Evolutionary conservation across 345 rosid genomes (phyloP).

Genomic region (Brassica carinata): DNA sequence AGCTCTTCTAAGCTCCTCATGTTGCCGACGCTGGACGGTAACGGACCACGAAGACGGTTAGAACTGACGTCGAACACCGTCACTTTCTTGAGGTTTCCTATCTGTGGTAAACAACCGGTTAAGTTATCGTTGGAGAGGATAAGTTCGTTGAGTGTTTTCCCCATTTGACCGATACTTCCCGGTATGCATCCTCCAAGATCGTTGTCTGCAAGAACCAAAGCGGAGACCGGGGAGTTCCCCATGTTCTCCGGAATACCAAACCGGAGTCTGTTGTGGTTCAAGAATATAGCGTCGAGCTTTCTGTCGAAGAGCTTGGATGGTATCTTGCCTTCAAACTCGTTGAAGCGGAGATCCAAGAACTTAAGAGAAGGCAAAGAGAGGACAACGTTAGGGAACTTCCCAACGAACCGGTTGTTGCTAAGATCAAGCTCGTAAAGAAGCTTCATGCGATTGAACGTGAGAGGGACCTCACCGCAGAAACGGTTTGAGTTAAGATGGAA

Average conservation of each 20-base stretch:
- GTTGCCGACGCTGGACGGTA: conserved; percentile 54
- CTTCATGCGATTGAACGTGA: conserved; percentile 54
- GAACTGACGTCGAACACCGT: conserved; percentile 70
- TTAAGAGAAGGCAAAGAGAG: conserved; percentile 62
- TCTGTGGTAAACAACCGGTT: conserved; percentile 75
- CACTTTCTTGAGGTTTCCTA: conserved; percentile 56
- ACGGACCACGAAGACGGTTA: conserved; percentile 57
- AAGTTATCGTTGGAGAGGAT: conserved; percentile 73
- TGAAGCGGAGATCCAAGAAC: conserved; percentile 72
- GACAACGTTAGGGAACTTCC: conserved; percentile 62
- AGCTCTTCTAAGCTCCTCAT: conserved; percentile 77
- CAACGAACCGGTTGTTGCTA: conserved; percentile 76
- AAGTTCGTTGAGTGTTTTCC: conserved; percentile 63
- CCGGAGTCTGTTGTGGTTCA: conserved; percentile 61
- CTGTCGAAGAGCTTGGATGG: conserved; percentile 62
- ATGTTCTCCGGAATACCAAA: conserved; percentile 68
- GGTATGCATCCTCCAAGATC: conserved; percentile 82
- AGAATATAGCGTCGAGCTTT: conserved; percentile 65
- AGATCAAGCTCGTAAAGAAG: conserved; percentile 70
- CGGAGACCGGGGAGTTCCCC: conserved; percentile 75
- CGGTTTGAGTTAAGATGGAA: conserved; percentile 75
- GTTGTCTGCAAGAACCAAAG: conserved; percentile 67
- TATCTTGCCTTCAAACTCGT: conserved; percentile 72
- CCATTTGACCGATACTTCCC: conserved; percentile 65
- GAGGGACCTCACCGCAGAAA: conserved; percentile 70